These are phyloP conservation scores for Podospora australis DNA, from an alignment of 495 filamentous ascomycete genomes.

Conservation along the genomic window DNA sequence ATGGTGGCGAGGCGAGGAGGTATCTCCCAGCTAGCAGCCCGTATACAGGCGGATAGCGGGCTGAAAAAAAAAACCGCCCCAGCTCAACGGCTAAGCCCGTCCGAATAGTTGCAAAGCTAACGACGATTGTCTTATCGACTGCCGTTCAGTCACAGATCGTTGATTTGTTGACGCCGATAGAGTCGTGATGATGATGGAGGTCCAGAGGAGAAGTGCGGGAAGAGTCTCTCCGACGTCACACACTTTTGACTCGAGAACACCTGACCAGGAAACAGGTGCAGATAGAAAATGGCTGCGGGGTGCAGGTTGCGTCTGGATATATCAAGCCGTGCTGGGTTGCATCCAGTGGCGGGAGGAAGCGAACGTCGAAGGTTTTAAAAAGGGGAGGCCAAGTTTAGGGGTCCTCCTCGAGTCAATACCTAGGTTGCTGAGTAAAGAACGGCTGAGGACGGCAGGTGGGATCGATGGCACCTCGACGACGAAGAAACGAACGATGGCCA, in stretches of 20 bases:
- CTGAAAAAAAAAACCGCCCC: no score
- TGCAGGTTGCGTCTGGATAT: constrained; percentile 4
- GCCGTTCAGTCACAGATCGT: not conserved
- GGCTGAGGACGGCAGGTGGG: constrained; percentile 1
- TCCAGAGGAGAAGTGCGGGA: not conserved
- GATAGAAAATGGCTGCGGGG: not conserved
- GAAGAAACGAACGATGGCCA: no score
- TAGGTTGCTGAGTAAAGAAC: not conserved
- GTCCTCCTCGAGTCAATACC: not conserved
- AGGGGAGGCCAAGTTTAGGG: not conserved
- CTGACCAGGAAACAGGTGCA: not conserved
- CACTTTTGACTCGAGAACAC: not conserved
- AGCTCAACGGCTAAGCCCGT: no score
- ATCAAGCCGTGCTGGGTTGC: constrained; percentile 8
- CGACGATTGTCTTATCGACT: no score
- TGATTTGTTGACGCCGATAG: not conserved
- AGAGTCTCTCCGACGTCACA: constrained; percentile 1
- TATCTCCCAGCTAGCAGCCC: no score
- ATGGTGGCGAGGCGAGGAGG: no score
- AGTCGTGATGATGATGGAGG: not conserved
- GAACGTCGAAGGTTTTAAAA: not conserved
- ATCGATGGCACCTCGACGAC: not conserved
- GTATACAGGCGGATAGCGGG: no score
- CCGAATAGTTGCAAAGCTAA: no score
- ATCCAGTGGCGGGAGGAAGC: constrained; percentile 6